Base-by-base conservation (phyloP, 1,284 basidiomycete genomes). In the Paramarasmius palmivorus region DNA sequence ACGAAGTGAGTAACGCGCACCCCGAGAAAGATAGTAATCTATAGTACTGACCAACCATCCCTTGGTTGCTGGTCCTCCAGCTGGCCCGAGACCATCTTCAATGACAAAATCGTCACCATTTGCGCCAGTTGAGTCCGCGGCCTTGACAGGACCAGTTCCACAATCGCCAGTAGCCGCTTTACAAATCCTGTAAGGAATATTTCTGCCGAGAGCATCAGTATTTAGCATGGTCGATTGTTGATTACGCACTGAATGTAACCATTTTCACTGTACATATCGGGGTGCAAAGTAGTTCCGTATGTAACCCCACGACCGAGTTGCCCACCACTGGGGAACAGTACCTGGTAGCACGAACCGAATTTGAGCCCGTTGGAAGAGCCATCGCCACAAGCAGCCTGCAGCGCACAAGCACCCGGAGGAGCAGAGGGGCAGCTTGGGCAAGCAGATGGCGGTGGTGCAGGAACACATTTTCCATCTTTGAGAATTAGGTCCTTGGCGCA, bases 141-240 rank as follows among this genome's bases (percentile, higher is more conserved):
- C 14, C 22, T n/a, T 12, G 4, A 50, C 38, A 9, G 39, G 19
- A n/a, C 49, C 49, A 32, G 49, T 41, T 26, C 49, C 49, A 19
- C 49, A 50, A 17, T 50, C 49, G 6, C 25, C 32, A n/a, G 23
- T 19, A 14, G 44, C 4, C 2, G 49, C 32, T 20, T 50, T 50
- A 38, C 49, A 50, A 25, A 50, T 38, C 40, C 40, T 39, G 25
- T 32, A 50, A 9, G 49, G 49, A 29, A 50, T 50, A 22, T 50
- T 35, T 41, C 49, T 50, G 35, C 12, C 29, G 29, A 32, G 29
- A 32, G 12, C 29, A 32, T 32, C 29, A 32, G 12, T 32, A 32
- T 32, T 22, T 23, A 42, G 15, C 5, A 20, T 35, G n/a, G 20
- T 37, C 12, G 12, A 9, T 34, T 12, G 38, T 25, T n/a, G 19